Evolutionary conservation across 1,284 basidiomycete genomes (phyloP).

Genomic region (Bjerkandera adusta): DNA sequence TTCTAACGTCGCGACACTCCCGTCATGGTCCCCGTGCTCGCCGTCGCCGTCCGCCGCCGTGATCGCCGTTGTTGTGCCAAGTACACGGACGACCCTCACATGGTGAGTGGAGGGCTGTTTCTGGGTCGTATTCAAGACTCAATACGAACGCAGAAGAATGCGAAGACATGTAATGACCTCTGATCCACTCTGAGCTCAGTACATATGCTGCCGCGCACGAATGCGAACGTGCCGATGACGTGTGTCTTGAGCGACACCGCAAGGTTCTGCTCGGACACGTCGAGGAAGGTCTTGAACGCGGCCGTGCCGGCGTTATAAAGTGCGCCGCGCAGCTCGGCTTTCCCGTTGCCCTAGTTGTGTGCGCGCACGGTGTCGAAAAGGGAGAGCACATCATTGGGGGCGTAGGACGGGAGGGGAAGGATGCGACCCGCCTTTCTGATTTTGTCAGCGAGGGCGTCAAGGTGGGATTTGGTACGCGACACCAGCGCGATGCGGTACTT

Average conservation of each 20-base stretch:
- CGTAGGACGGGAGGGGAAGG: conserved; percentile 63
- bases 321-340: conserved; percentile 57
- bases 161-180: too few relatives aligned
- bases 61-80: too few relatives aligned
- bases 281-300: conserved; percentile 67
- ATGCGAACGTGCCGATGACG: conserved; percentile 64
- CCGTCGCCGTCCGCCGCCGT: too few relatives aligned
- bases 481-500: conserved; percentile 72
- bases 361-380: conserved; percentile 55
- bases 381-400: conserved; percentile 45
- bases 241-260: conserved; percentile 47
- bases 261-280: conserved; percentile 60
- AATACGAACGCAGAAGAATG: too few relatives aligned
- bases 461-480: conserved; percentile 52
- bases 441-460: conserved; percentile 52
- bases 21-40: too few relatives aligned
- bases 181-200: too few relatives aligned
- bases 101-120: too few relatives aligned
- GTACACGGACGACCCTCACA: too few relatives aligned
- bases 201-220: too few relatives aligned
- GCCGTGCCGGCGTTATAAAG: conserved; percentile 65
- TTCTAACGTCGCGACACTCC: too few relatives aligned
- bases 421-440: conserved; percentile 50
- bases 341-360: conserved; percentile 40
- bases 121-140: too few relatives aligned